Percentiles rank a stretch among this genome's conserved stretches.
Evolutionary conservation across 352 stramenopile genomes (phyloP).

Genomic region (Globisporangium okanoganense): DNA sequence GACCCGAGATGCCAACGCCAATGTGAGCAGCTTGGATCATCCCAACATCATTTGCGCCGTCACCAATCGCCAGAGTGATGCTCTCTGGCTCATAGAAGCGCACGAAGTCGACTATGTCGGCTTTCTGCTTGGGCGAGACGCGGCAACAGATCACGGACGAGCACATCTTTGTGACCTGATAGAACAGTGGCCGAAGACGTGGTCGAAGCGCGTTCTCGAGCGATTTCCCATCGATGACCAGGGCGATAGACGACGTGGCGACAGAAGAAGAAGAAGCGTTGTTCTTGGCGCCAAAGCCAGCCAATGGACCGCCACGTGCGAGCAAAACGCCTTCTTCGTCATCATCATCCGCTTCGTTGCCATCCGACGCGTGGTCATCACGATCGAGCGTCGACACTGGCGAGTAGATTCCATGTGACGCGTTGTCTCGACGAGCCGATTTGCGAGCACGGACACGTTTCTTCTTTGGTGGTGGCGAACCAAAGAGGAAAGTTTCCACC

Average conservation of each 20-base stretch:
- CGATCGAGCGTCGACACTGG: constrained; percentile 12
- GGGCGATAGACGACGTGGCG: constrained; percentile 33
- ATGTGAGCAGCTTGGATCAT: constrained; percentile 95
- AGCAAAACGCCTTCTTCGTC: constrained; percentile 4
- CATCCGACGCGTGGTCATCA: constrained; percentile 4
- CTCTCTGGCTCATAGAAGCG: constrained; percentile 61
- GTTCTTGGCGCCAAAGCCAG: background rate
- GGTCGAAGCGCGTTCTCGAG: constrained; percentile 68
- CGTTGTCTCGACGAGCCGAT: background rate
- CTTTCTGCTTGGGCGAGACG: constrained; percentile 87
- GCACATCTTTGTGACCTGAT: constrained; percentile 66
- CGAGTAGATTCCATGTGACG: constrained; percentile 8
- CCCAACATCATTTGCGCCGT: constrained; percentile 95
- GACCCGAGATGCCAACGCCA: constrained; percentile 90
- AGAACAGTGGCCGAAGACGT: constrained; percentile 51
- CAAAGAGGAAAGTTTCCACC: constrained; percentile 8
- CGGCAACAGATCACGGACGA: constrained; percentile 86
- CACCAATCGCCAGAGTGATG: constrained; percentile 91
- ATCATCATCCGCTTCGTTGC: background rate
- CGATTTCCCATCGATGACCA: constrained; percentile 93
- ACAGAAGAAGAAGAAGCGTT: background rate
- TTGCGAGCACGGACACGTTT: constrained; percentile 8
- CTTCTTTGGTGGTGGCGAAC: constrained; percentile 6
- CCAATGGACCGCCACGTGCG: background rate
- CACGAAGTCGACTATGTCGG: constrained; percentile 77